Evolutionary conservation across 1,284 basidiomycete species (phyloP).

Genomic region (Trichosporon asahii): DNA sequence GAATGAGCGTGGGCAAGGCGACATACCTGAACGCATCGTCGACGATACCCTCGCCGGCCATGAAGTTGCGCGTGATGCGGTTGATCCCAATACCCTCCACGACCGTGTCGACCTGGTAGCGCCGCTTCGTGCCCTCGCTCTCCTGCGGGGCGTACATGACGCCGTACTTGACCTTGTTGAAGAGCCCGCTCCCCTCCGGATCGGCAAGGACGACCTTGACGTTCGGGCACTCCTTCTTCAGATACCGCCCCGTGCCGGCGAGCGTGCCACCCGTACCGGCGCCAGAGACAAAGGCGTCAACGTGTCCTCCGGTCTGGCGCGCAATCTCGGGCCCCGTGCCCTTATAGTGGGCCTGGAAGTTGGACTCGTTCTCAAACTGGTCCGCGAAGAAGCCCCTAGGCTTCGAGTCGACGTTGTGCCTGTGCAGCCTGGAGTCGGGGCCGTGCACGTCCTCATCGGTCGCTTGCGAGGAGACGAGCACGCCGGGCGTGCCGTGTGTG

Average conservation of each 20-base stretch:
- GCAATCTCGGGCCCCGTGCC: conserved; percentile 96
- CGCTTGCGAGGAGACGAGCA: conserved; percentile 59
- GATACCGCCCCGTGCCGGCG: conserved; percentile 73
- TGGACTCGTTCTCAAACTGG: conserved; percentile 91
- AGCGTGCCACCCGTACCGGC: conserved; percentile 96
- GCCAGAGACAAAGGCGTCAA: conserved; percentile 90
- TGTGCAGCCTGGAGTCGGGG: background rate
- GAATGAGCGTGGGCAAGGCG: too few species aligned
- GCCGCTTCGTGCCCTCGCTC: conserved; percentile 87
- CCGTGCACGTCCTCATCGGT: conserved; percentile 51
- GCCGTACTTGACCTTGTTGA: conserved; percentile 88
- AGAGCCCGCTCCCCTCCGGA: conserved; percentile 87
- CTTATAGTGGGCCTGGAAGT: conserved; percentile 81
- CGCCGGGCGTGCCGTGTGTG: conserved; percentile 27
- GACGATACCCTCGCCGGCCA: conserved; percentile 71
- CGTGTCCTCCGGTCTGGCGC: conserved; percentile 77
- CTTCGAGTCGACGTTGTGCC: conserved; percentile 28
- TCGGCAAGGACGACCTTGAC: conserved; percentile 78
- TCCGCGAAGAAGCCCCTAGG: conserved; percentile 69
- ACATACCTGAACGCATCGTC: conserved; percentile 86
- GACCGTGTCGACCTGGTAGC: conserved; percentile 76
- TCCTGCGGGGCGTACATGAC: conserved; percentile 93
- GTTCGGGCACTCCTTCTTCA: conserved; percentile 57
- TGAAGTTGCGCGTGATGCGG: conserved; percentile 71
- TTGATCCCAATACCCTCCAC: conserved; percentile 65